Evolutionary conservation across 164 flowering plant genomes (phyloP).

Genomic region (Stephania cephalantha): DNA sequence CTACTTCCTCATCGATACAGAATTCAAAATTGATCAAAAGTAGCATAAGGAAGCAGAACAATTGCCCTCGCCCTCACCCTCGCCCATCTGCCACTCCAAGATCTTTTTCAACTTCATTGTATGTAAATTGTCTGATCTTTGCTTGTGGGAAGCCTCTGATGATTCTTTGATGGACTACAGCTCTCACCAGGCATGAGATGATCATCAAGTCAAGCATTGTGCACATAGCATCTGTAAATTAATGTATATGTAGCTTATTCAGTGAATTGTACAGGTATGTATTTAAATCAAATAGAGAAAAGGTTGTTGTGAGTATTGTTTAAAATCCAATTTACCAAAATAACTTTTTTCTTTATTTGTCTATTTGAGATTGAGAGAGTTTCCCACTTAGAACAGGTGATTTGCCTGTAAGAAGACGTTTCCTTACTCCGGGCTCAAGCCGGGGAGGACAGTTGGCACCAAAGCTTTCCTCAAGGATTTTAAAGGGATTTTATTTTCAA

Average conservation of each 20-base stretch:
- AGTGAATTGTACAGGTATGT: background rate
- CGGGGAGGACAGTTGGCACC: too few species aligned
- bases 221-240: background rate
- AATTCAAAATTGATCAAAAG: conserved; percentile 34
- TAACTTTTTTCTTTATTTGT: background rate
- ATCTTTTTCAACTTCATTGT: background rate
- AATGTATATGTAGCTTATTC: background rate
- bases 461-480: too few species aligned
- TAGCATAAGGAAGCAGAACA: background rate
- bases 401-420: too few species aligned
- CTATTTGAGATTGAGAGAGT: background rate
- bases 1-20: conserved; percentile 51
- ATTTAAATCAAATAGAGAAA: background rate
- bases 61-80: too few species aligned
- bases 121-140: background rate
- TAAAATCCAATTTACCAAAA: background rate
- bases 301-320: background rate
- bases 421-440: too few species aligned
- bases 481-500: too few species aligned
- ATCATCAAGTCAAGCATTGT: background rate
- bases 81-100: background rate
- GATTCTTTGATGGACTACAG: background rate
- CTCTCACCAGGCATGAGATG: background rate
- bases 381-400: background rate
- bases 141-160: background rate